Evolutionary conservation across 768 basidiomycete genomes (phyloP), one percentile per base, ranked within the genome.

Genomic region (Lactarius trivialis): DNA sequence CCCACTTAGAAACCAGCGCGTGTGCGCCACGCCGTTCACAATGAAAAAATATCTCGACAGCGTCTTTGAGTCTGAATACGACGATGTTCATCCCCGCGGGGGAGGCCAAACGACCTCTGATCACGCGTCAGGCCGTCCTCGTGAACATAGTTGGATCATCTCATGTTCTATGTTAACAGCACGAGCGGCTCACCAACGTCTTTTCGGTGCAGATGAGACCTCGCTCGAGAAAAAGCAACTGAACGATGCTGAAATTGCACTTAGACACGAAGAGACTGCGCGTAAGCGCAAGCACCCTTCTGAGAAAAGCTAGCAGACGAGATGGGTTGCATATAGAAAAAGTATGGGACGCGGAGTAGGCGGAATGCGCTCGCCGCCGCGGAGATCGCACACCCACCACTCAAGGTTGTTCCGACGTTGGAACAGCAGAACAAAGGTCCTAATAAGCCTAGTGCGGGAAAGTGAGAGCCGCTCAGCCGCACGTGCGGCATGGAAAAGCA

Each of bases 301-400:
- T 7, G 89, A 92, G 73, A 91, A 91, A 89, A 88, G 72, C 77
- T 91, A 4, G 88, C 91, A 70, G 89, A 92, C 61, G 91, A 92
- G 73, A 91, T 90, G 82, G 91, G n/a, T n/a, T 85, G 58, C 56
- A 71, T 66, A 15, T 6, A 91, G 72, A 93, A 93, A 73, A 90
- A 91, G 70, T 85, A 86, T 19, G 81, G 86, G 11, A 79, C 87
- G 2, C 81, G 82, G 49, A 82, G 79, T 55, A 86, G 82, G 66
- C 82, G 85, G 12, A 80, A 77, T n/a, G 77, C n/a, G n/a, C n/a
- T n/a, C n/a, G n/a, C n/a, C n/a, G n/a, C n/a, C n/a, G n/a, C n/a
- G n/a, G n/a, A n/a, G n/a, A n/a, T n/a, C n/a, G n/a, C n/a, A n/a
- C n/a, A n/a, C n/a, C n/a, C n/a, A n/a, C n/a, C n/a, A n/a, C n/a